Evolutionary conservation across 129 eudicot species (phyloP), one percentile per base, ranked within the genome.

Genomic region (Saussurea involucrata): DNA sequence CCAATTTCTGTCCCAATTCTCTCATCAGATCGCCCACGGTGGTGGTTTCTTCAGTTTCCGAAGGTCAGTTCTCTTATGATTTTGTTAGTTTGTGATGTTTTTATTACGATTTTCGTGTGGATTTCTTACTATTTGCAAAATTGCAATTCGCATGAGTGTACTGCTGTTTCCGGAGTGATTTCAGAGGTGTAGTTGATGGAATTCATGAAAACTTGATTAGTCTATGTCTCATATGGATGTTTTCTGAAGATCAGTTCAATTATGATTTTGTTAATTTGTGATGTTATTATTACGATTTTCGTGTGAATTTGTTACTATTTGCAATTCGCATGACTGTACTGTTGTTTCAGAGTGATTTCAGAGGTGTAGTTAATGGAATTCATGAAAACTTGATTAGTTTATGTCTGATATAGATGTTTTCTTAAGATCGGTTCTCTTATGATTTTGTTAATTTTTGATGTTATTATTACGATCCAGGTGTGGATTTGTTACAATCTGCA

Each of bases 181-280:
- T n/a, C n/a, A n/a, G n/a, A n/a, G n/a, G n/a, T n/a, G n/a, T n/a
- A n/a, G n/a, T n/a, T n/a, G n/a, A n/a, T 32, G 36, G 5, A 32
- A 32, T 32, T 32, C 36, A 4, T 32, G 36, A 32, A 32, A 32
- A 32, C 0, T 32, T 32, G 36, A 32, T 5, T 32, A 32, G 36
- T 32, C 6, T 32, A 32, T 32, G 36, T 32, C 29, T 27, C 29
- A 10, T 61, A 53, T 68, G 61, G 58, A 34, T 24, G 40, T 55
- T 32, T 57, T 18, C 71, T 42, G 53, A 42, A 71, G 83, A 78
- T 79, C 20, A 64, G 73, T 25, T 49, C 24, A 31, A 13, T 42
- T 9, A 9, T 49, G 12, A 11, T 42, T 68, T 44, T 24, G 36
- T 24, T 33, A 17, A 53, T 1, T 9, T 68, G 9, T 12, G 17